Evolutionary conservation across 768 basidiomycete genomes (phyloP).

Genomic region (Hericium coralloides): DNA sequence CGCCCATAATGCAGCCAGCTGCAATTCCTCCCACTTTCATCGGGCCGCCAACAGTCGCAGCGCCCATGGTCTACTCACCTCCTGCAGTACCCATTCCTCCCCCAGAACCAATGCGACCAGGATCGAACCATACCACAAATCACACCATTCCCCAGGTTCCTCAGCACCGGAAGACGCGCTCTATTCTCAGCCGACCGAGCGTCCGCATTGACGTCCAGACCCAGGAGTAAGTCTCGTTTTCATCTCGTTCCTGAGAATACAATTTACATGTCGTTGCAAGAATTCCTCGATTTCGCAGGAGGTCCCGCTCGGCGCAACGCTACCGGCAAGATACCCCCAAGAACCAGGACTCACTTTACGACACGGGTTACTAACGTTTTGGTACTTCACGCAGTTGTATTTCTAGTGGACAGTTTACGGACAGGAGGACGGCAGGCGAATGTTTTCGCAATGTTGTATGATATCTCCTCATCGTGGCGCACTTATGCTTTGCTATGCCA

Average conservation of each 20-base stretch:
- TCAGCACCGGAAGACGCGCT: constrained; percentile 6
- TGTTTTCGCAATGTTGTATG: not conserved
- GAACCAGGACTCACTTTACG: not conserved
- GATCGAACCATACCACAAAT: constrained; percentile 1
- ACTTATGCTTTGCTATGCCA: too few relatives aligned
- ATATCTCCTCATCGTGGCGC: not conserved
- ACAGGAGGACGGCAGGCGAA: not conserved
- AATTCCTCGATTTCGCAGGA: too few relatives aligned
- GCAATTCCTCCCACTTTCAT: not conserved
- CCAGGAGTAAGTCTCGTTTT: constrained; percentile 6
- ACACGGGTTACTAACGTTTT: not conserved
- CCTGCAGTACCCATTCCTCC: not conserved
- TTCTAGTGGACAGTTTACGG: not conserved
- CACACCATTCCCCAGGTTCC: constrained; percentile 7
- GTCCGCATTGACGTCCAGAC: constrained; percentile 11
- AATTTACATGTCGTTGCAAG: too few relatives aligned
- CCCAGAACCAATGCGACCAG: not conserved
- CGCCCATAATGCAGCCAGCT: not conserved
- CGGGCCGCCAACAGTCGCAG: not conserved
- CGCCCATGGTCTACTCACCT: constrained; percentile 1
- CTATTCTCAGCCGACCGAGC: constrained; percentile 11
- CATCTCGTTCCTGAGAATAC: not conserved
- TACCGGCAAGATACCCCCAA: not conserved
- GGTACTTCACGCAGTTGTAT: not conserved
- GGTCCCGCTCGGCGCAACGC: too few relatives aligned